Base-by-base conservation (phyloP, 2,329 filamentous ascomycete species). In the Tolypocladium inflatum region DNA sequence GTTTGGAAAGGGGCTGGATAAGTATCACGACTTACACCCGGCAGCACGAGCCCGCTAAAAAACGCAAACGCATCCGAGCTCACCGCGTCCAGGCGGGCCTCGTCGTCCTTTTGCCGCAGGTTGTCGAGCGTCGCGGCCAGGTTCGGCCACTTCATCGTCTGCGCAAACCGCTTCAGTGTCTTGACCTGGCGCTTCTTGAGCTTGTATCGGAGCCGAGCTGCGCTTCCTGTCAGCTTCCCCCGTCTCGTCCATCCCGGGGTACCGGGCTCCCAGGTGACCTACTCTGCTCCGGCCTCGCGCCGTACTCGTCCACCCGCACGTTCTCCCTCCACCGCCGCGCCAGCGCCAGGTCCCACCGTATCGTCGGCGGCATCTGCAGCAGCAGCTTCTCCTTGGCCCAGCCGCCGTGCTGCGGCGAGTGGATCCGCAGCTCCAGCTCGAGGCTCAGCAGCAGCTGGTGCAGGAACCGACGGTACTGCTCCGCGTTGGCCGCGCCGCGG, bases 71-170 rank as follows among this genome's bases (percentile, higher is more conserved):
- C 82, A 66, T 90, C 86, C 23, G 87, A 88, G 65, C 85, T 85
- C 66, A 86, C 73, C 45, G 79, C 74, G 61, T 88, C 77, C 56
- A 89, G 73, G 17, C 77, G 76, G 26, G 80, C 78, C 59, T 87
- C 82, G 13, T 71, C 73, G 59, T 87, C 84, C 60, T 79, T 78
- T 60, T 86, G 79, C 61, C 80, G 82, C 57, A 91, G 77, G 52
- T 81, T 77, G 48, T 83, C 80, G 51, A 89, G 77, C 8, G 88
- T 84, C 59, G 84, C 82, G 23, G 76, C 75, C 59, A 90, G 79
- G 64, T 90, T 90, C 1, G 88, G 88, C 88, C 88, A 91, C 70
- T 89, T 90, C 76, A 91, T 84, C 66, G 81, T 83, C 66, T 83
- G 79, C 13, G 87, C 86, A 67, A 91, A 91, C 41, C 80, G 80